Percentiles rank a stretch among this genome's conserved stretches.
phyloP scores from a whole-genome alignment of 2,329 filamentous ascomycete genomes.

The Colletotrichum sp. region DNA sequence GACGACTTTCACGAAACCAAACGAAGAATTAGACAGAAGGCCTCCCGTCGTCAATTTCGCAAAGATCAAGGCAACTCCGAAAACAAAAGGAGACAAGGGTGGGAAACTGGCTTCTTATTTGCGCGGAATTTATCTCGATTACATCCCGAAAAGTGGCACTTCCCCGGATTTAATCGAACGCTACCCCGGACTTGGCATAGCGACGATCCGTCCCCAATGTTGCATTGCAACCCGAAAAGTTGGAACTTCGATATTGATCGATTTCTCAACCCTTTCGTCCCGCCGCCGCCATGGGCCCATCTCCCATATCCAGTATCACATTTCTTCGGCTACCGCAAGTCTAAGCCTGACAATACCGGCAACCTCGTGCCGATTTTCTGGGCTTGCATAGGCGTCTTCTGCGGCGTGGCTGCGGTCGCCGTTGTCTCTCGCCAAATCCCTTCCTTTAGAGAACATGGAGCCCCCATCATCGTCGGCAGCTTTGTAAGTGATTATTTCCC shows the following conservation, averaged over 20 bases:
- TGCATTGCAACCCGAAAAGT: slow-evolving; percentile 8
- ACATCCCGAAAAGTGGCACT: background rate
- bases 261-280: slow-evolving; percentile 75
- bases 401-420: slow-evolving; percentile 64
- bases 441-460: slow-evolving; percentile 54
- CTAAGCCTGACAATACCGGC: slow-evolving; percentile 47
- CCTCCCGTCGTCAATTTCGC: background rate
- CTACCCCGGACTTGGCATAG: slow-evolving; percentile 16
- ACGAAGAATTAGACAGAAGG: background rate
- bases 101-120: background rate
- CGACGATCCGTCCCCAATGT: slow-evolving; percentile 1
- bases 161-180: slow-evolving; percentile 10
- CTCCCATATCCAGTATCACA: slow-evolving; percentile 71
- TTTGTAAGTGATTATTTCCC: slow-evolving; percentile 59
- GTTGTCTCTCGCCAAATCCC: slow-evolving; percentile 60
- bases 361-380: slow-evolving; percentile 66
- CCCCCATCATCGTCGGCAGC: slow-evolving; percentile 70
- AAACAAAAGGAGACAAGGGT: background rate
- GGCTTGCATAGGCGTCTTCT: slow-evolving; percentile 70
- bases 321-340: slow-evolving; percentile 68
- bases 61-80: background rate
- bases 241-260: slow-evolving; percentile 78
- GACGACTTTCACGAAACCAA: background rate
- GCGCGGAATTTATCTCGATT: background rate
- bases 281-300: slow-evolving; percentile 65